These are phyloP conservation scores for Moricandia moricandioides DNA, from an alignment of 345 rosid genomes.

Conservation along the genomic window DNA sequence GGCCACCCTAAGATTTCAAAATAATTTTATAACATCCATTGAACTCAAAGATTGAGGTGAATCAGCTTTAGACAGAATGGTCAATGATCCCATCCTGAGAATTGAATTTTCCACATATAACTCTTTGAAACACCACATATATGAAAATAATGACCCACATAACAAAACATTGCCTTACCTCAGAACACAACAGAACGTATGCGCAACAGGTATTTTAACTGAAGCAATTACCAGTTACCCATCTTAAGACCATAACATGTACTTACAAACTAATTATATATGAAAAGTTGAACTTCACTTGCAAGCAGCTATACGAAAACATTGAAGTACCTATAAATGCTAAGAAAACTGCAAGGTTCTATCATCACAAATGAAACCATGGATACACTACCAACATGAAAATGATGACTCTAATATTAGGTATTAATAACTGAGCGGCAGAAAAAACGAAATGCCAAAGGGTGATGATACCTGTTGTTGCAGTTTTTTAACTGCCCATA, in stretches of 20 bases:
- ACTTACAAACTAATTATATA: neutral
- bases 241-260: neutral
- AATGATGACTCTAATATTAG: neutral
- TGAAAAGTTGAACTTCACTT: neutral
- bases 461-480: slow-evolving; percentile 48
- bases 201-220: neutral
- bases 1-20: neutral
- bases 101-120: neutral
- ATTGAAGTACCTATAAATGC: neutral
- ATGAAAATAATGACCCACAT: neutral
- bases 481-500: slow-evolving; percentile 46
- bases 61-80: neutral
- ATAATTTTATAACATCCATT: neutral
- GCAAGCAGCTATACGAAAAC: neutral
- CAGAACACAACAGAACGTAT: neutral
- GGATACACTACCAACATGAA: too few species aligned
- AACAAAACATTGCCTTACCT: neutral
- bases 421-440: neutral
- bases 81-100: neutral
- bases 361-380: too few species aligned
- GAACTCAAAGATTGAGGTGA: neutral
- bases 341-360: neutral
- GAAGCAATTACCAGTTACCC: neutral
- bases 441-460: neutral
- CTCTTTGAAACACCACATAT: neutral